Percentiles rank a stretch among this genome's conserved stretches.
These are phyloP conservation scores for Leccinum griseonigrum DNA, from an alignment of 1,284 basidiomycete species.

Conservation along the genomic window DNA sequence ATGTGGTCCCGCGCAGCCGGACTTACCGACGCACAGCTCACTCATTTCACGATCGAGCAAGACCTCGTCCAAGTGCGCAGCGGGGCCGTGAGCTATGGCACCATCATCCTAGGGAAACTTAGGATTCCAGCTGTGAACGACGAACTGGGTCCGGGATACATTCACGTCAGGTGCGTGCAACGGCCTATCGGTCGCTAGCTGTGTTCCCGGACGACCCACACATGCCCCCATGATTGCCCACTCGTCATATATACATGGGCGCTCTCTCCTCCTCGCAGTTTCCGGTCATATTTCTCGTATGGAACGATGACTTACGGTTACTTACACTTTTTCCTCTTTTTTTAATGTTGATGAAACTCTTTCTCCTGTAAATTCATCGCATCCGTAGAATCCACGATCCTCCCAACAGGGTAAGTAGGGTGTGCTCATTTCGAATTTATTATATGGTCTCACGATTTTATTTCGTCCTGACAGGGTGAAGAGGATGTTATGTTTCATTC, in stretches of 20 bases:
- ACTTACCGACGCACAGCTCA: constrained; percentile 52
- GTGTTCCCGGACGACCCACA: neutral
- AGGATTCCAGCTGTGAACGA: constrained; percentile 65
- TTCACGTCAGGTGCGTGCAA: constrained; percentile 65
- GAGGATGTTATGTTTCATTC: constrained; percentile 71
- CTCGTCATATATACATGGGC: neutral
- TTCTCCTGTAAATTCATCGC: constrained; percentile 1
- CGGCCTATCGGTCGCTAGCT: neutral
- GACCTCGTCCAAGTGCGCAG: constrained; percentile 59
- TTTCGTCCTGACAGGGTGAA: constrained; percentile 44
- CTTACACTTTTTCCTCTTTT: constrained; percentile 2
- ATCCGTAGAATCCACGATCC: constrained; percentile 64
- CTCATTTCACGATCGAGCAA: constrained; percentile 49
- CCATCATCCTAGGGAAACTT: constrained; percentile 74
- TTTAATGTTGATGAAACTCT: neutral
- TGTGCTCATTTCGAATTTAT: neutral
- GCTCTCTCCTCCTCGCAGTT: constrained; percentile 4
- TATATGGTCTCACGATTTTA: constrained; percentile 9
- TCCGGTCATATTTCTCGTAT: constrained; percentile 9
- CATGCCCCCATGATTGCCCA: neutral
- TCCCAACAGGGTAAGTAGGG: constrained; percentile 56
- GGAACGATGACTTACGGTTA: constrained; percentile 11
- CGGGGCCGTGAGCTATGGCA: constrained; percentile 56
- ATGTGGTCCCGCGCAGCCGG: constrained; percentile 66
- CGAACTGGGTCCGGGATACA: constrained; percentile 57